phyloP scores from a whole-genome alignment of 2,329 filamentous ascomycete genomes.

The Blastomyces parvus region DNA sequence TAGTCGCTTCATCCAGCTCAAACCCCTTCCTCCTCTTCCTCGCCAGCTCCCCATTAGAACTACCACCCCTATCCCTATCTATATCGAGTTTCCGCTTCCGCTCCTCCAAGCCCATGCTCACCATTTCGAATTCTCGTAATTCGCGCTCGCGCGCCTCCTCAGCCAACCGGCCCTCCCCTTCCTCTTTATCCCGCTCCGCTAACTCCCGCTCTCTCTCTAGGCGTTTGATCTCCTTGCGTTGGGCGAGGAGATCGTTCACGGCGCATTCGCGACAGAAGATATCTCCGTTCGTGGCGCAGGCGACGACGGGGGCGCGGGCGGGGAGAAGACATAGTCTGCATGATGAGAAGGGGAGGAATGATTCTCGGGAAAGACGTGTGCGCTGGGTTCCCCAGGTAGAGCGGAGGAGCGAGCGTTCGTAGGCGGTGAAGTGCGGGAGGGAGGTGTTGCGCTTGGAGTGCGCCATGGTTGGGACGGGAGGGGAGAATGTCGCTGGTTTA shows the following conservation, averaged over 20 bases:
- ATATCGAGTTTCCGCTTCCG: conserved; percentile 25
- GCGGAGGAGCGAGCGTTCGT: conserved; percentile 77
- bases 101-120: conserved; percentile 57
- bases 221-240: conserved; percentile 84
- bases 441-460: conserved; percentile 76
- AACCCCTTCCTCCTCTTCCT: conserved; percentile 64
- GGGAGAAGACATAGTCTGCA: conserved; percentile 80
- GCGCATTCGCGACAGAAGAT: conserved; percentile 95
- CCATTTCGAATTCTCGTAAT: conserved; percentile 71
- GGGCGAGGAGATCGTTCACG: conserved; percentile 77
- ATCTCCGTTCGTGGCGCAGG: conserved; percentile 68
- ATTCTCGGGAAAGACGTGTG: conserved; percentile 79
- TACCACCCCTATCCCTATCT: conserved; percentile 21
- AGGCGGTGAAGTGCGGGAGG: conserved; percentile 82
- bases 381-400: conserved; percentile 70
- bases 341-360: conserved; percentile 81
- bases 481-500: background rate
- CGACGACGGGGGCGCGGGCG: conserved; percentile 74
- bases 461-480: conserved; percentile 26
- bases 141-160: conserved; percentile 62
- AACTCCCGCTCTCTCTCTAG: conserved; percentile 57
- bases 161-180: conserved; percentile 51
- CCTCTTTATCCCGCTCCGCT: conserved; percentile 52
- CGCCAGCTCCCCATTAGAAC: conserved; percentile 35
- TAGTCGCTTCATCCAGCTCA: conserved; percentile 66